Evolutionary conservation across 768 basidiomycete species (phyloP).

Genomic region (Suillus weaverae): DNA sequence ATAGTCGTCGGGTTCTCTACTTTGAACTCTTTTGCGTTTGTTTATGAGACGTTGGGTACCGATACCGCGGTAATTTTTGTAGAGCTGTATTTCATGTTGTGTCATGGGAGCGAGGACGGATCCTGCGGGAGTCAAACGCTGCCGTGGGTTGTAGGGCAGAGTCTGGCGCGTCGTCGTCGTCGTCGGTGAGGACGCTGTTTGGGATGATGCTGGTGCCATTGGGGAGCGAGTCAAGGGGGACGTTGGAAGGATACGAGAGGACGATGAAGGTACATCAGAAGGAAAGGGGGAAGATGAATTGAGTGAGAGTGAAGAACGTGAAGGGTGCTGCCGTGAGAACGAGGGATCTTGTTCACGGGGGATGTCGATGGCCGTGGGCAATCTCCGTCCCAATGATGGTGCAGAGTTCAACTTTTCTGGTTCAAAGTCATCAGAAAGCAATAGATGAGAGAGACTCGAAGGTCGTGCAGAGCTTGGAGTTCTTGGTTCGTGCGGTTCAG

Average conservation of each 20-base stretch:
- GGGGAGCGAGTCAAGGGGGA: constrained; percentile 32
- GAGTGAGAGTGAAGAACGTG: constrained; percentile 22
- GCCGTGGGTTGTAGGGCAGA: constrained; percentile 65
- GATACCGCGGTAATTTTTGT: constrained; percentile 54
- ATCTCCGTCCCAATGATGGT: constrained; percentile 32
- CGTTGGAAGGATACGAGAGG: constrained; percentile 27
- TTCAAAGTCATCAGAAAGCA: constrained; percentile 33
- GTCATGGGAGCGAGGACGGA: constrained; percentile 68
- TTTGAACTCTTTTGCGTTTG: constrained; percentile 53
- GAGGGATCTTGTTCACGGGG: constrained; percentile 29
- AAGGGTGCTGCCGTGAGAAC: constrained; percentile 27
- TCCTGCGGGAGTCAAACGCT: constrained; percentile 58
- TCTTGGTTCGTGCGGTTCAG: constrained; percentile 44
- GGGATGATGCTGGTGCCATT: constrained; percentile 29
- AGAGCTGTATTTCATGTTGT: constrained; percentile 58
- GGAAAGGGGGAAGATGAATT: constrained; percentile 18
- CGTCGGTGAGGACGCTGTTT: constrained; percentile 34
- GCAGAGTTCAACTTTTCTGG: constrained; percentile 24
- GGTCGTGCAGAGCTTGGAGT: constrained; percentile 37
- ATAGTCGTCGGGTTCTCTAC: constrained; percentile 38
- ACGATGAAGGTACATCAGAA: constrained; percentile 18
- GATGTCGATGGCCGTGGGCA: constrained; percentile 33
- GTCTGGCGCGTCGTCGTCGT: constrained; percentile 33
- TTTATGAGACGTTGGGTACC: constrained; percentile 51
- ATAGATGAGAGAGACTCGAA: constrained; percentile 45